Conservation (phyloP, 345 rosid species). For the Aquilaria sinensis region DNA sequence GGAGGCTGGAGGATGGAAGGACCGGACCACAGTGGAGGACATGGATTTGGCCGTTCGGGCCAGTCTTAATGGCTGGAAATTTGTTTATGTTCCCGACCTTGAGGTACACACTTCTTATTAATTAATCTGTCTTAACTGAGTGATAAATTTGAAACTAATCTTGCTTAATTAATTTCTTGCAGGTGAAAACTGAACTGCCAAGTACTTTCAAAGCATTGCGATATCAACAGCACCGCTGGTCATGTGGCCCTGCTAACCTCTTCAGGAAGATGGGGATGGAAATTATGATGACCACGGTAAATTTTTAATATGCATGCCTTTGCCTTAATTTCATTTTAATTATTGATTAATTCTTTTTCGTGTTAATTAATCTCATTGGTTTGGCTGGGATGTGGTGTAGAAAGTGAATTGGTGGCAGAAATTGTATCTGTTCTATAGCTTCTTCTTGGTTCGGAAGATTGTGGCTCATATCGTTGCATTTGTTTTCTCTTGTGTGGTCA, state of each 20-base stretch:
- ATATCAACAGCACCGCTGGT: constrained; percentile 95
- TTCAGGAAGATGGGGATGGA: constrained; percentile 95
- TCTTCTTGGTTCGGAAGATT: constrained; percentile 87
- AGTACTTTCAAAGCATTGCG: constrained; percentile 96
- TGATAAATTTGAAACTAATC: too few species aligned
- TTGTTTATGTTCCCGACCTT: constrained; percentile 84
- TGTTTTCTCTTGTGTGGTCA: constrained; percentile 79
- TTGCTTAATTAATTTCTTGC: not conserved
- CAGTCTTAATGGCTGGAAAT: constrained; percentile 89
- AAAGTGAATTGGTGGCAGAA: constrained; percentile 87
- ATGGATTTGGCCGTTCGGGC: constrained; percentile 95
- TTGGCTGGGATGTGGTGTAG: constrained; percentile 27
- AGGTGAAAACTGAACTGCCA: constrained; percentile 96
- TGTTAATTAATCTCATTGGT: not conserved
- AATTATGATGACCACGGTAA: constrained; percentile 61
- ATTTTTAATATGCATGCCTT: not conserved
- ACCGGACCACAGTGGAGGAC: constrained; percentile 91
- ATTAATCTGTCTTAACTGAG: too few species aligned
- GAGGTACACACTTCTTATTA: constrained; percentile 35
- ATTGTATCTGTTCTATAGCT: constrained; percentile 83
- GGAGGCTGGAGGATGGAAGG: constrained; percentile 98
- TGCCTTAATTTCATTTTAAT: not conserved
- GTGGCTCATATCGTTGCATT: constrained; percentile 91
- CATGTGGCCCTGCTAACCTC: constrained; percentile 94
- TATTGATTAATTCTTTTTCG: not conserved